Evolutionary conservation across 176 grass and related monocot species (phyloP).

Genomic region (Triticum turgidum): DNA sequence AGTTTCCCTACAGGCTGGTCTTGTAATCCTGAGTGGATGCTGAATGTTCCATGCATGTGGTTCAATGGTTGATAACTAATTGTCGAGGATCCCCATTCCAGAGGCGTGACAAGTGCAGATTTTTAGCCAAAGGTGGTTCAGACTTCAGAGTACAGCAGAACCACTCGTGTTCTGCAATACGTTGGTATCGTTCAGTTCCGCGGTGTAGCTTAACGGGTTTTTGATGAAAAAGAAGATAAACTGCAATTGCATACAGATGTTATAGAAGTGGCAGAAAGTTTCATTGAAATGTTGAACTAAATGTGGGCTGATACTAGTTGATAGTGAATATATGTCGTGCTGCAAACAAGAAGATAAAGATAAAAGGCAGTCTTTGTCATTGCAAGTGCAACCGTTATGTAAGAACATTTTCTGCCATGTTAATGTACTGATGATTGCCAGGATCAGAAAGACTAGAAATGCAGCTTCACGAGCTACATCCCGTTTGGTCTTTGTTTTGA

Average conservation of each 20-base stretch:
- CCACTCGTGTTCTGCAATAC: neutral
- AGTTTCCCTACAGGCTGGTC: neutral
- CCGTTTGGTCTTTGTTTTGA: neutral
- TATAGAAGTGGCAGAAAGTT: neutral
- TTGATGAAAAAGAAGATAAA: neutral
- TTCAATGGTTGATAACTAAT: neutral
- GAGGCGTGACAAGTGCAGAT: neutral
- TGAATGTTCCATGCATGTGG: neutral
- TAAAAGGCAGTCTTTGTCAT: neutral
- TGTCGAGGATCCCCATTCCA: neutral
- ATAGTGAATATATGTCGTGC: neutral
- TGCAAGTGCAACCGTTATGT: neutral
- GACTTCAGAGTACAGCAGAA: neutral
- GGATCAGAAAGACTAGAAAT: neutral
- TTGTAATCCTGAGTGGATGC: neutral
- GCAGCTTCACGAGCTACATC: no score
- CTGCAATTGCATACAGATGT: neutral
- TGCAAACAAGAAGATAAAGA: neutral
- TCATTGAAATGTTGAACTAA: neutral
- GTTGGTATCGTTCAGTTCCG: neutral
- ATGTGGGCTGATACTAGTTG: neutral
- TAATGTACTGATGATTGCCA: neutral
- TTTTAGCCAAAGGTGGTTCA: neutral
- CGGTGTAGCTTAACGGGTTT: neutral
- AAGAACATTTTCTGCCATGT: neutral